A percentile compares a stretch with the other conserved stretches of the same genome.
Evolutionary conservation across 352 stramenopile species (phyloP).

Genomic region (Peronospora farinosa): DNA sequence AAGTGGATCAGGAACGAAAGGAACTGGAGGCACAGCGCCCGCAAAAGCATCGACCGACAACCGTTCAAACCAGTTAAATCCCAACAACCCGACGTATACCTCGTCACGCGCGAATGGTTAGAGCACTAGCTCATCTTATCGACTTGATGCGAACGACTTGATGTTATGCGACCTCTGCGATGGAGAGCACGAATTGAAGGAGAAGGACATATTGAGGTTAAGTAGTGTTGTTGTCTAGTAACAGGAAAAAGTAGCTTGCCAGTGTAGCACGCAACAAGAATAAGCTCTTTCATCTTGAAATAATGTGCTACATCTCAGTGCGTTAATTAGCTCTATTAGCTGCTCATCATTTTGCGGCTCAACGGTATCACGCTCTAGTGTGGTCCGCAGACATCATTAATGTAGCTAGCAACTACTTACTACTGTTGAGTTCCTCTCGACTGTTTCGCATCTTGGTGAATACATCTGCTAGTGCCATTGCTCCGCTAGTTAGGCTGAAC

Average conservation of each 20-base stretch:
- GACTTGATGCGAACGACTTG: too few species aligned
- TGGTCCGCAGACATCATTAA: too few species aligned
- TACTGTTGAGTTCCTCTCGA: too few species aligned
- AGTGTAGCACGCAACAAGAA: background rate
- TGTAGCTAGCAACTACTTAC: too few species aligned
- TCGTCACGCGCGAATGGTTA: constrained; percentile 21
- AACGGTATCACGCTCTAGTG: too few species aligned
- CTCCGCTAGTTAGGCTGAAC: too few species aligned
- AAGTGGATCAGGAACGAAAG: constrained; percentile 4
- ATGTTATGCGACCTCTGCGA: background rate
- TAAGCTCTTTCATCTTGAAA: background rate
- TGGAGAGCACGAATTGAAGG: background rate
- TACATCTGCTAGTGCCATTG: too few species aligned
- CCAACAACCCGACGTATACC: constrained; percentile 34
- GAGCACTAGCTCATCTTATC: constrained; percentile 1
- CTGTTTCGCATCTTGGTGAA: too few species aligned
- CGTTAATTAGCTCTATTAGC: too few species aligned
- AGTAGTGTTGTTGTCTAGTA: background rate
- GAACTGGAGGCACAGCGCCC: background rate
- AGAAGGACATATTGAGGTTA: background rate
- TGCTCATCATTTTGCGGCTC: too few species aligned
- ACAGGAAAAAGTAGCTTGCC: background rate
- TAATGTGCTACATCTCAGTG: background rate
- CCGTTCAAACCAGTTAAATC: constrained; percentile 36
- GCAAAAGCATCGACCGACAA: constrained; percentile 30